These are phyloP conservation scores for Symbiodinium pilosum DNA, from an alignment of 73 alveolate genomes.

Conservation along the genomic window DNA sequence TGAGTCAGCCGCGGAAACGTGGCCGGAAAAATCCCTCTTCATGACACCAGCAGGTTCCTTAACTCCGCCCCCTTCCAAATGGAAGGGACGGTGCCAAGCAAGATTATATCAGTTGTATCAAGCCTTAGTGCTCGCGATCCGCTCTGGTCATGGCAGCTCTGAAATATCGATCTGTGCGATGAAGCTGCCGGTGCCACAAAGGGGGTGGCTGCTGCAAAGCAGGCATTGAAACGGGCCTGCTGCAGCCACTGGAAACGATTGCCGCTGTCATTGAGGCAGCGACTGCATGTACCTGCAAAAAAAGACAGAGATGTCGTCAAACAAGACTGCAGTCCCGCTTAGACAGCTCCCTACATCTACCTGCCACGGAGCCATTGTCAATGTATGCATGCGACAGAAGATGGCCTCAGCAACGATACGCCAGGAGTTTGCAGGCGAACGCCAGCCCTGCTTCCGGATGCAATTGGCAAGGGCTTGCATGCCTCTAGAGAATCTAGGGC, in stretches of 20 bases:
- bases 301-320: background rate
- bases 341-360: no score
- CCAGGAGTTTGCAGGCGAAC: background rate
- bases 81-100: background rate
- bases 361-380: no score
- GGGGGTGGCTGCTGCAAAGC: background rate
- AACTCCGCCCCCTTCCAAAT: background rate
- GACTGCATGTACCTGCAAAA: background rate
- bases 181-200: background rate
- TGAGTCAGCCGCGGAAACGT: background rate
- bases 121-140: background rate
- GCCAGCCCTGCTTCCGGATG: background rate
- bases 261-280: background rate
- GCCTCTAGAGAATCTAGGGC: no score
- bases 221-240: background rate
- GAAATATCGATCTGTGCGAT: background rate
- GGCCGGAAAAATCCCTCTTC: background rate
- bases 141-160: background rate
- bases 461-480: no score
- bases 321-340: background rate
- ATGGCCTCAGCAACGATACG: background rate
- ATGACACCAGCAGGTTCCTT: background rate
- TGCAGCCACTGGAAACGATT: background rate
- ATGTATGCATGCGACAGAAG: no score
- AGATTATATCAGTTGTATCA: no score